A percentile compares a stretch with the other conserved stretches of the same genome.
Evolutionary conservation across 1,139 yeast genomes (phyloP).

Genomic region (Yamadazyma buinensis): DNA sequence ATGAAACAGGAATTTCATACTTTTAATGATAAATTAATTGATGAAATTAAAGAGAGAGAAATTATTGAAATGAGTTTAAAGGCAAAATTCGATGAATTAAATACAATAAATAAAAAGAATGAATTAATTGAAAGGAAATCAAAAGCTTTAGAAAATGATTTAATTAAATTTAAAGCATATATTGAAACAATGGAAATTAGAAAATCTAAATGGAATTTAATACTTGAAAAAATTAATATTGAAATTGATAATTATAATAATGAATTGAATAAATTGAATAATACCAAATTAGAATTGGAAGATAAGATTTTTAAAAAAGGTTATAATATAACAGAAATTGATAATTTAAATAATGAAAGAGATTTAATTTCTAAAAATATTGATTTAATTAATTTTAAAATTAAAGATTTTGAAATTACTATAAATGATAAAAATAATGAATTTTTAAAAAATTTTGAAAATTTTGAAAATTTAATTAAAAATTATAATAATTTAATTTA

Average conservation of each 20-base stretch:
- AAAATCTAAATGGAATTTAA: slow-evolving; percentile 60
- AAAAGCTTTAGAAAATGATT: slow-evolving; percentile 67
- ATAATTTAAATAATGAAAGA: slow-evolving; percentile 57
- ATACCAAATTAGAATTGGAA: slow-evolving; percentile 46
- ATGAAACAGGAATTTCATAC: slow-evolving; percentile 51
- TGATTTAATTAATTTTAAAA: slow-evolving; percentile 44
- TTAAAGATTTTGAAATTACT: slow-evolving; percentile 31
- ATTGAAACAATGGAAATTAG: slow-evolving; percentile 64
- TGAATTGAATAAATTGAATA: slow-evolving; percentile 39
- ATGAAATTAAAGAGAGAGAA: slow-evolving; percentile 37
- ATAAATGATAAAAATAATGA: slow-evolving; percentile 46
- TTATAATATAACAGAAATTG: slow-evolving; percentile 58
- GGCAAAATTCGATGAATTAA: slow-evolving; percentile 21
- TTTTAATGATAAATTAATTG: slow-evolving; percentile 32
- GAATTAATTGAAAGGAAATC: slow-evolving; percentile 52
- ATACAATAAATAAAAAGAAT: slow-evolving; percentile 26
- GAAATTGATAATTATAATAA: slow-evolving; percentile 50
- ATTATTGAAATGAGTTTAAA: slow-evolving; percentile 43
- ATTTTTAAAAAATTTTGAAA: slow-evolving; percentile 46
- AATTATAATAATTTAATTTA: slow-evolving; percentile 56
- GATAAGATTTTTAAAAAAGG: slow-evolving; percentile 51
- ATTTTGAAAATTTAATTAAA: slow-evolving; percentile 48
- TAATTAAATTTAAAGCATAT: slow-evolving; percentile 65
- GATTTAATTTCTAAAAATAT: slow-evolving; percentile 55
- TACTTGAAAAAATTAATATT: slow-evolving; percentile 49